phyloP scores from a whole-genome alignment of 345 rosid genomes.

The Lagerstroemia speciosa region DNA sequence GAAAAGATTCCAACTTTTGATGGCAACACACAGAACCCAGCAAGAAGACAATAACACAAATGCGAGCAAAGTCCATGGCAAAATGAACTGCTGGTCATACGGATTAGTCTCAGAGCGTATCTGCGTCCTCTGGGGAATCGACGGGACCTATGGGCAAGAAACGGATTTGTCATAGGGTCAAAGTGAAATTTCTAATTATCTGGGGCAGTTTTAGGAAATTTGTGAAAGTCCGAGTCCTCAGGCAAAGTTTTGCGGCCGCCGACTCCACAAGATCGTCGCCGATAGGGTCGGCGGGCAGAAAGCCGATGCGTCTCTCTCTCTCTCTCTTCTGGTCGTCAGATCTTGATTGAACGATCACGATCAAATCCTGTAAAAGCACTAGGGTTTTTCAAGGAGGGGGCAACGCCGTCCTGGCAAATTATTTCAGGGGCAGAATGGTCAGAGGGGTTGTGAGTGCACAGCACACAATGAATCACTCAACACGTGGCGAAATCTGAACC shows the following conservation, averaged over 20 bases:
- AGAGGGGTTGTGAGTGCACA: too few relatives aligned
- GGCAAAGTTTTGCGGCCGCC: neutral
- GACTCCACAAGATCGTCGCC: neutral
- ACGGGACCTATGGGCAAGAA: neutral
- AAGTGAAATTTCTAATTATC: neutral
- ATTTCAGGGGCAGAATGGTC: neutral
- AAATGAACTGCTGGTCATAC: too few relatives aligned
- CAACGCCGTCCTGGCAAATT: neutral
- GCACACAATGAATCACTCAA: neutral
- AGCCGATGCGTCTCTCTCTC: neutral
- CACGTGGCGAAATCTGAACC: too few relatives aligned
- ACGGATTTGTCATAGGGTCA: neutral
- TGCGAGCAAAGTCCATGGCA: too few relatives aligned
- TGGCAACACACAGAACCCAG: neutral
- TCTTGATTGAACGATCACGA: constrained; percentile 3
- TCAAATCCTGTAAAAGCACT: constrained; percentile 6
- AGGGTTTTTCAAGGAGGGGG: constrained; percentile 5
- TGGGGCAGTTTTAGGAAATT: neutral
- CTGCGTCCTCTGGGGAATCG: too few relatives aligned
- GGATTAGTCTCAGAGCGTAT: too few relatives aligned
- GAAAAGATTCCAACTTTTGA: neutral
- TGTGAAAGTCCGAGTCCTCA: neutral
- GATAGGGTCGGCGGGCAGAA: neutral
- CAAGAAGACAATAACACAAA: neutral
- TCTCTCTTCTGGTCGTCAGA: constrained; percentile 1